Evolutionary conservation across 805 yeast genomes (phyloP).

Genomic region (Nakazawaea populi): DNA sequence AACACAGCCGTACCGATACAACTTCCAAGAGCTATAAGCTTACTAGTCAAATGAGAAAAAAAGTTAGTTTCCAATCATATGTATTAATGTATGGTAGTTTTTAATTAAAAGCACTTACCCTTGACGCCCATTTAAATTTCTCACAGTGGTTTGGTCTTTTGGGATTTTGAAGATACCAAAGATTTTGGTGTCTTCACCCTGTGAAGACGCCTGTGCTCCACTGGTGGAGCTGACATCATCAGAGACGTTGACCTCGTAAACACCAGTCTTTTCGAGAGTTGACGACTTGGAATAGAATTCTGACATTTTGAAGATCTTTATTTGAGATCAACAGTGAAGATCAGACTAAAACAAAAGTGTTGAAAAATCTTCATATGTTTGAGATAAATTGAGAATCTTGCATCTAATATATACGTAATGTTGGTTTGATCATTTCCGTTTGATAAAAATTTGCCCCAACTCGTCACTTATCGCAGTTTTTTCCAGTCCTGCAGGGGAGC

Average conservation of each 20-base stretch:
- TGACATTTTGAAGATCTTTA: not conserved
- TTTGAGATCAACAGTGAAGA: no score
- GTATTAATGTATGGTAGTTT: not conserved
- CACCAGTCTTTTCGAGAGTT: not conserved
- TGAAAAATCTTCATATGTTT: no score
- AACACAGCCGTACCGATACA: constrained; percentile 79
- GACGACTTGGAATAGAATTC: not conserved
- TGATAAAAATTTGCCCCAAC: not conserved
- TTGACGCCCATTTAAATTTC: constrained; percentile 9
- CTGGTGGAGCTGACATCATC: not conserved
- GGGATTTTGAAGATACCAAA: constrained; percentile 10
- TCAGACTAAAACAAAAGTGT: no score
- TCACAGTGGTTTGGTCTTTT: constrained; percentile 3
- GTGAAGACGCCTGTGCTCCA: not conserved
- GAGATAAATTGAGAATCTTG: no score
- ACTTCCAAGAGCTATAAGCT: constrained; percentile 75
- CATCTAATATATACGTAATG: no score
- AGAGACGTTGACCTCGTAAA: not conserved
- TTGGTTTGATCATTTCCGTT: no score
- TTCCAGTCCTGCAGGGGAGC: no score
- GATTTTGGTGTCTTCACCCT: constrained; percentile 1
- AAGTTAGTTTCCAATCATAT: not conserved
- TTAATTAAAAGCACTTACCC: not conserved
- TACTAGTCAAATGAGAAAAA: constrained; percentile 26
- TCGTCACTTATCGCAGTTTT: no score